These are phyloP conservation scores for Sanguinoderma infundibulare DNA, from an alignment of 1,284 basidiomycete genomes.

Conservation along the genomic window DNA sequence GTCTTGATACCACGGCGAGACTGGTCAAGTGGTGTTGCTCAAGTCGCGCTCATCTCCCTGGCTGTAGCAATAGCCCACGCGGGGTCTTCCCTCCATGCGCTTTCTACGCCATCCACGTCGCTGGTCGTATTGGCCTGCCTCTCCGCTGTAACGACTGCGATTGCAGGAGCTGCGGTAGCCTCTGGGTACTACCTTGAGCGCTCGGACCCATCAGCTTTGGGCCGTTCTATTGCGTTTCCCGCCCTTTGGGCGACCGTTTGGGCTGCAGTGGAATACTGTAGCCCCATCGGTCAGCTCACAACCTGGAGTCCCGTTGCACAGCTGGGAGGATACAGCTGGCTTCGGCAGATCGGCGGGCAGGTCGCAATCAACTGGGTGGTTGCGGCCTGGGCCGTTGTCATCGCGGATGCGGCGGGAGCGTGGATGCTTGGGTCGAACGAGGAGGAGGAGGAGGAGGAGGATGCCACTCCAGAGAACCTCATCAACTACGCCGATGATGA, in stretches of 20 bases:
- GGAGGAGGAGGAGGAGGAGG: conserved; percentile 23
- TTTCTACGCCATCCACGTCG: conserved; percentile 57
- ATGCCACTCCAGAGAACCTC: conserved; percentile 8
- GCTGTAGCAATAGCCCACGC: conserved; percentile 53
- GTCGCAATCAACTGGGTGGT: conserved; percentile 69
- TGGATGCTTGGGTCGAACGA: conserved; percentile 58
- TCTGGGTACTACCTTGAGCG: conserved; percentile 39
- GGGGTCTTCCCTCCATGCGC: conserved; percentile 54
- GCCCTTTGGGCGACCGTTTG: conserved; percentile 68
- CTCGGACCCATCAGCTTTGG: conserved; percentile 41
- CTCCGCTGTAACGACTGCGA: conserved; percentile 47
- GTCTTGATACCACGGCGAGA: conserved; percentile 44
- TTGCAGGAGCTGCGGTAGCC: conserved; percentile 47
- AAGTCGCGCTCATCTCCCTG: conserved; percentile 45
- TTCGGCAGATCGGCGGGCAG: conserved; percentile 59
- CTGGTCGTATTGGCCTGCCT: conserved; percentile 47
- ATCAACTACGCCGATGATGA: conserved; percentile 19
- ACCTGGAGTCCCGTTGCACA: conserved; percentile 68
- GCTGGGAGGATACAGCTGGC: conserved; percentile 62
- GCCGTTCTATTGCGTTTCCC: conserved; percentile 63
- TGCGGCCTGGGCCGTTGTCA: conserved; percentile 72
- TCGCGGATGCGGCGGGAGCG: conserved; percentile 51
- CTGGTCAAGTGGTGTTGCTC: conserved; percentile 39
- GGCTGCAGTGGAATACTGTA: conserved; percentile 52
- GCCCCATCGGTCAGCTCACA: conserved; percentile 69